These are phyloP conservation scores for Rhodosporidiobolus sp. DNA, from an alignment of 768 basidiomycete species.

Conservation along the genomic window DNA sequence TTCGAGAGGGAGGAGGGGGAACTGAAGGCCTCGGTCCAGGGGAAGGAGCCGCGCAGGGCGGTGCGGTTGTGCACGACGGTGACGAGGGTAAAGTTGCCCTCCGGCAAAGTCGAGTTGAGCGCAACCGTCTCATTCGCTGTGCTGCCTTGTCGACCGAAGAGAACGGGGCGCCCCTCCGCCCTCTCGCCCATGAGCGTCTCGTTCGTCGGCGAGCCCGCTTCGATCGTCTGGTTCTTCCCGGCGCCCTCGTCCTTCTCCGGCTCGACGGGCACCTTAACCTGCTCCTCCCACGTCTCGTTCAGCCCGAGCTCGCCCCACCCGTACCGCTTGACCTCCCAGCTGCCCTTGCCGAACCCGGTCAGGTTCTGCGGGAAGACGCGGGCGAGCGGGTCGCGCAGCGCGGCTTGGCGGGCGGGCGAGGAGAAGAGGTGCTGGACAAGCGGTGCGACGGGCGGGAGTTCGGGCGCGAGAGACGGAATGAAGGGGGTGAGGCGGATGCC, in stretches of 20 bases:
- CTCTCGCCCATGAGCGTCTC: background rate
- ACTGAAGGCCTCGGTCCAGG: background rate
- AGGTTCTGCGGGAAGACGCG: constrained; percentile 28
- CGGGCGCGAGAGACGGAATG: background rate
- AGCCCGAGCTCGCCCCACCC: constrained; percentile 20
- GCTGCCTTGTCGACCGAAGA: background rate
- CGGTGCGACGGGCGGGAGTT: background rate
- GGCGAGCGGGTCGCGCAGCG: background rate
- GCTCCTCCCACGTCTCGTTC: constrained; percentile 25
- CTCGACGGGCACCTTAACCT: background rate
- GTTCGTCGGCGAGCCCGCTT: background rate
- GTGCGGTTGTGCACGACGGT: constrained; percentile 31
- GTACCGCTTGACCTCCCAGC: constrained; percentile 1
- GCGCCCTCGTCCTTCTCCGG: too few species aligned
- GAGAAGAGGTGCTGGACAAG: constrained; percentile 1
- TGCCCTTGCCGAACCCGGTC: constrained; percentile 31
- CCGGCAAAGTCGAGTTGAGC: background rate
- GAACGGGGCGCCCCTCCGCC: too few species aligned
- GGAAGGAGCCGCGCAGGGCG: constrained; percentile 18
- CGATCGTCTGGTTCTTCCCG: background rate
- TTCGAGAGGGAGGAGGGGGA: background rate
- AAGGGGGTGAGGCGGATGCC: background rate
- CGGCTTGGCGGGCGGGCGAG: background rate
- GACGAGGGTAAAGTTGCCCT: constrained; percentile 5
- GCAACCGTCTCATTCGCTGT: background rate